Evolutionary conservation across 371 early-diverging fungal genomes (phyloP), one percentile per base, ranked within the genome.

Genomic region (Saksenaea vasiformis): DNA sequence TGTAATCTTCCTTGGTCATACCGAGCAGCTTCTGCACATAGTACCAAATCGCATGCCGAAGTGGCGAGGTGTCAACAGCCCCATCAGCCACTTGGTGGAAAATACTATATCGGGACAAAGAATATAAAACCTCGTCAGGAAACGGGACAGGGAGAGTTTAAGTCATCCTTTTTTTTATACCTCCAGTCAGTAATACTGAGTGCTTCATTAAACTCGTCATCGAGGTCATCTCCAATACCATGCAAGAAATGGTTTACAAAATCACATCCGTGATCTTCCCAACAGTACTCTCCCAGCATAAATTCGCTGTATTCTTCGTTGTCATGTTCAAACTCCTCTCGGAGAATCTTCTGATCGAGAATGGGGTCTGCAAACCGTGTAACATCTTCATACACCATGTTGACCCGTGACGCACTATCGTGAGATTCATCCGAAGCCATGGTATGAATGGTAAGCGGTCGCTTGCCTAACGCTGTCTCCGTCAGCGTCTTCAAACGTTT

Each of bases 241-340:
- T 83, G 86, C 17, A 89, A 64, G 66, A 74, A 88, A 43, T 86
- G 84, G n/a, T 83, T 80, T 7, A 85, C 79, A n/a, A 87, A 63
- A 34, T 78, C 79, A n/a, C 82, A 79, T 5, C 87, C 88, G 61
- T 87, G 87, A 14, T 87, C 87, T 65, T 88, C 88, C 87, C 87
- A 89, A 14, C 82, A 76, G 65, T 85, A 89, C n/a, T 89, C 89
- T 15, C 79, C 76, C 19, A 87, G 72, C 64, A 81, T 79, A 44
- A 86, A 84, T 55, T 86, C 83, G 7, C 66, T 70, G 60, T 85
- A 78, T 17, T 73, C 71, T 11, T 67, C 65, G 26, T 76, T 67
- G 3, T 70, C 67, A 26, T 68, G 58, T 51, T 80, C 72, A 56
- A 87, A 87, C 4, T 73, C 58, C 7, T 69, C 72, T 19, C 11